Conservation (phyloP, 768 basidiomycete genomes). For the Calocybe gangraenosa region DNA sequence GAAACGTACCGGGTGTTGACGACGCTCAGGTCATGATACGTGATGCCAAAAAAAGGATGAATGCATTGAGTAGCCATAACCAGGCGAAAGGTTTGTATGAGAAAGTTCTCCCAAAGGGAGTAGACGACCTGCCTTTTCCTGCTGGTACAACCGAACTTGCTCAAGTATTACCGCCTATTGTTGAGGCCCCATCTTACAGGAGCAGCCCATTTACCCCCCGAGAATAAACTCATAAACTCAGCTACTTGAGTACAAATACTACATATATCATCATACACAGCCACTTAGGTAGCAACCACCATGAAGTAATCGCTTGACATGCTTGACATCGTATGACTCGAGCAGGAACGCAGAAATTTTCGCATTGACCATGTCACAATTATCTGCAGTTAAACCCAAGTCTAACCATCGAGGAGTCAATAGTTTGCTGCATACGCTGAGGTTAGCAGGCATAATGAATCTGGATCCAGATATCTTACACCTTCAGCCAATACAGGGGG, state of each 20-base stretch:
- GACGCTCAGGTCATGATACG: conserved; percentile 81
- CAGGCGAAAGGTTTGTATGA: conserved; percentile 70
- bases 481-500: conserved; percentile 37
- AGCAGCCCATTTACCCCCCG: conserved; percentile 76
- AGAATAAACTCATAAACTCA: conserved; percentile 40
- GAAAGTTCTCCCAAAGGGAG: conserved; percentile 76
- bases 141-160: conserved; percentile 82
- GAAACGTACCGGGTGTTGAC: conserved; percentile 88
- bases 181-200: conserved; percentile 70
- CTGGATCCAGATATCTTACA: neutral
- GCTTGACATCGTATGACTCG: no score
- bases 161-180: conserved; percentile 54
- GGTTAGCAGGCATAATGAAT: conserved; percentile 28
- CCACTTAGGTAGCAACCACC: no score
- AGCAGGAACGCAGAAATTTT: no score
- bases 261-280: no score
- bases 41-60: conserved; percentile 88
- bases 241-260: neutral
- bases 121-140: conserved; percentile 87
- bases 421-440: conserved; percentile 45
- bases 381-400: neutral
- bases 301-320: no score
- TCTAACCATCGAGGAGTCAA: conserved; percentile 33
- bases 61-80: conserved; percentile 55
- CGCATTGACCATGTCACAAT: neutral